Base-by-base conservation (phyloP, 139 green algal species). In the Chlamydomonas sphaeroides region DNA sequence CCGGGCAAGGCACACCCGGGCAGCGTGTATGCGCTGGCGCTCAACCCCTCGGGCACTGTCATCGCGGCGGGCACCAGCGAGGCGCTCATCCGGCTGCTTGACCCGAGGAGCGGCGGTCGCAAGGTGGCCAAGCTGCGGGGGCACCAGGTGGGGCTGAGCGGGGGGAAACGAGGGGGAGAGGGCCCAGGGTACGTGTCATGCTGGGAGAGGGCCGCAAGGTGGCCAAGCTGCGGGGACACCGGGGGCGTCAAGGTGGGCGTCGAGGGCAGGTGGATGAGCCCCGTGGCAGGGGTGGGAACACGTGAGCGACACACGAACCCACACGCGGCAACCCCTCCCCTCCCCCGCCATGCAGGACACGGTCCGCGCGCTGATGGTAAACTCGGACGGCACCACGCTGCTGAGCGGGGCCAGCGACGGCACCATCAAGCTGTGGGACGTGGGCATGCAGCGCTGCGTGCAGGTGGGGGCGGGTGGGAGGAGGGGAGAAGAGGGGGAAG, bases 361-460 rank as follows among this genome's bases (percentile, higher is more conserved):
- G 56, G 87, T 98, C 51, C 91, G 93, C 38, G 76, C 81, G 28
- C 83, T 97, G 65, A 68, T 90, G 76, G 28, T 97, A n/a, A 91
- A 89, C 57, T n/a, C 67, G 0, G 91, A 94, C 25, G 94, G 93
- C 71, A 95, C 69, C 14, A 74, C 92, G 42, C 80, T 95, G 68
- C 76, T 98, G 35, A 95, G 92, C 3, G 96, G 92, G 28, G 90
- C 84, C 25, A 93, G 88, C 10, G 96, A 99, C 78, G 86, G 92
- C 70, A 98, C 95, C 32, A 90, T 98, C 53, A 89, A 93, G 75
- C 87, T 98, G 70, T 98, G 96, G 96, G 95, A 99, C 85, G 62
- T 98, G 73, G 87, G 94, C 25, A 93, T 96, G 92, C 92, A 97
- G 83, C 87, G 96, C 26, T 98, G 94, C 81, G 69, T 93, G 56